Conservation (phyloP, 208 protist species). For the Acanthamoeba royreba region DNA sequence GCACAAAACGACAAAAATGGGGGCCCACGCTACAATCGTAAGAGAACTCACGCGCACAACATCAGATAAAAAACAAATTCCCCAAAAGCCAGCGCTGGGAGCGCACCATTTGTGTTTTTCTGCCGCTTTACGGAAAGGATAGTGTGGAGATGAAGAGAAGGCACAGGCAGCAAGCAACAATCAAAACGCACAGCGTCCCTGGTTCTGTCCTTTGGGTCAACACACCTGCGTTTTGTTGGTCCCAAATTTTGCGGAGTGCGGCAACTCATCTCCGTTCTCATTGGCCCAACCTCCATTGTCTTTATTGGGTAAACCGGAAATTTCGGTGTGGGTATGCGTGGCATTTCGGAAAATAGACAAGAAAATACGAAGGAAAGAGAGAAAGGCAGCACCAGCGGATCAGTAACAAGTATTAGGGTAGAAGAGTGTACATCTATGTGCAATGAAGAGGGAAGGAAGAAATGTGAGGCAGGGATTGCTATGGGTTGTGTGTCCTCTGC, state of each 20-base stretch:
- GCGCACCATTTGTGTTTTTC: not conserved
- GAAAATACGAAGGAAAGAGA: not conserved
- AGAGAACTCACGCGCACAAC: no score
- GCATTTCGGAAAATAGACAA: not conserved
- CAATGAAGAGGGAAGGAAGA: not conserved
- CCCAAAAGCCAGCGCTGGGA: not conserved
- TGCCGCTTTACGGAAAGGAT: not conserved
- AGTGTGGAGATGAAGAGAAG: not conserved
- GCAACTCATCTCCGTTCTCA: not conserved
- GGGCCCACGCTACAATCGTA: no score
- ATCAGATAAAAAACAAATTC: no score
- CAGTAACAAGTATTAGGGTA: not conserved
- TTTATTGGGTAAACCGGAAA: not conserved
- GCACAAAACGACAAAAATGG: no score
- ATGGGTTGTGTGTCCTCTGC: not conserved
- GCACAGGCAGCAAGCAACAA: not conserved
- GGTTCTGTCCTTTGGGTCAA: not conserved
- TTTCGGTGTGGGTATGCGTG: not conserved
- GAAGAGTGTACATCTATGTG: not conserved
- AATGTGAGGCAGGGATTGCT: not conserved
- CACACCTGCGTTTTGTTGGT: not conserved
- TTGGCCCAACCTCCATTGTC: not conserved
- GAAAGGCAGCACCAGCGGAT: not conserved
- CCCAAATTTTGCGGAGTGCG: not conserved
- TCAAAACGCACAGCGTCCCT: not conserved